Evolutionary conservation across 441 rosid species (phyloP).

Genomic region (Sinapis alba): DNA sequence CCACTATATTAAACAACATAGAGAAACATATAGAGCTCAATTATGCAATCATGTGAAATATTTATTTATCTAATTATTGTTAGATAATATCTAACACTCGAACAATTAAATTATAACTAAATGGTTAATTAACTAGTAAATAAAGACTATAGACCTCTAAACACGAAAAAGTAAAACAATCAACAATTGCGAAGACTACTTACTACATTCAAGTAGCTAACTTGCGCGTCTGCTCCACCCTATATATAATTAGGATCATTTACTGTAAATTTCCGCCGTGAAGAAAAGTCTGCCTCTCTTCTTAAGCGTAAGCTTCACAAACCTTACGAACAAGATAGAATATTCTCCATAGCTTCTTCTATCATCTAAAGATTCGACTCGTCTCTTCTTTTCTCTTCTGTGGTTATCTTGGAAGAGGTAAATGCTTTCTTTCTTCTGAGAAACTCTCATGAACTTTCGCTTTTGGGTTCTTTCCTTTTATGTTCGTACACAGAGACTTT

Average conservation of each 20-base stretch:
- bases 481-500: background rate
- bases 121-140: constrained; percentile 11
- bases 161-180: background rate
- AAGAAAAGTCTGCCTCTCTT: constrained; percentile 40
- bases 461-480: constrained; percentile 3
- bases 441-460: background rate
- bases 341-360: background rate
- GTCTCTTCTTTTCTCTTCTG: background rate
- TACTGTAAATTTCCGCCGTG: constrained; percentile 39
- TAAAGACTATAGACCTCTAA: constrained; percentile 5
- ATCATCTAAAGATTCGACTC: constrained; percentile 10
- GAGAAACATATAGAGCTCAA: background rate
- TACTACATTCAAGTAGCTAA: constrained; percentile 17
- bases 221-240: constrained; percentile 29
- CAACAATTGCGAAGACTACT: constrained; percentile 4
- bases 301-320: constrained; percentile 15
- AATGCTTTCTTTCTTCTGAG: constrained; percentile 11
- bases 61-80: background rate
- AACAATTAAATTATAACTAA: constrained; percentile 1
- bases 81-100: background rate
- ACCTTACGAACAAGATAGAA: constrained; percentile 22
- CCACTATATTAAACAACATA: background rate
- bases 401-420: constrained; percentile 12
- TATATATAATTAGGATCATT: constrained; percentile 38
- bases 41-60: background rate